Evolutionary conservation across 495 filamentous ascomycete species (phyloP).

Genomic region (Aspergillus campestris): DNA sequence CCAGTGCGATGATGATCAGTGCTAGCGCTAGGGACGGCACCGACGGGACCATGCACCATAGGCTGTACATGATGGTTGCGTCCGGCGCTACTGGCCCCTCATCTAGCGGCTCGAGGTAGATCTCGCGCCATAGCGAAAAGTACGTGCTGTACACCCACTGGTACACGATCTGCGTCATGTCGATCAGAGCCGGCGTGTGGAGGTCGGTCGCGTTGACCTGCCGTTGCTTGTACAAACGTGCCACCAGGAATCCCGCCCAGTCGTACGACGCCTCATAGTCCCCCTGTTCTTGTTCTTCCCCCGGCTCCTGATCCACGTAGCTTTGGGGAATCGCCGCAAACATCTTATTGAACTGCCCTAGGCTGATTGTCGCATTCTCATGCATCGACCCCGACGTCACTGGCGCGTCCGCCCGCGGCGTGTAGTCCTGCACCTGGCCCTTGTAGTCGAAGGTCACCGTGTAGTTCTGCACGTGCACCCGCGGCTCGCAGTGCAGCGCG

Average conservation of each 20-base stretch:
- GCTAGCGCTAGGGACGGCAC: conserved; percentile 24
- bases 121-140: conserved; percentile 30
- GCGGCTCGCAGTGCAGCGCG: conserved; percentile 31
- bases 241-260: conserved; percentile 35
- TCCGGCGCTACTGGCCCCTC: conserved; percentile 14
- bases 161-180: conserved; percentile 27
- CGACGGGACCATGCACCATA: conserved; percentile 30
- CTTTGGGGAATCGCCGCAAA: conserved; percentile 33
- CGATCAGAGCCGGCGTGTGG: conserved; percentile 14
- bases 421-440: conserved; percentile 21
- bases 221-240: conserved; percentile 27
- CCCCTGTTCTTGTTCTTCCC: conserved; percentile 9
- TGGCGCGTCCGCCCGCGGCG: conserved; percentile 10
- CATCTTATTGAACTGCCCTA: conserved; percentile 36
- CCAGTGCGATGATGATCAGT: conserved; percentile 27
- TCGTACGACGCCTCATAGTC: conserved; percentile 29
- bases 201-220: conserved; percentile 21
- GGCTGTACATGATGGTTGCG: conserved; percentile 24
- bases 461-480: conserved; percentile 17
- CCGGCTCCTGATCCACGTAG: conserved; percentile 23
- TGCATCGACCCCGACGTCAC: conserved; percentile 27
- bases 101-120: conserved; percentile 25
- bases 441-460: conserved; percentile 25
- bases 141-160: conserved; percentile 38
- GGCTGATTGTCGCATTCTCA: conserved; percentile 30